Evolutionary conservation across 495 filamentous ascomycete genomes (phyloP).

Genomic region (Penicillium paxilli): DNA sequence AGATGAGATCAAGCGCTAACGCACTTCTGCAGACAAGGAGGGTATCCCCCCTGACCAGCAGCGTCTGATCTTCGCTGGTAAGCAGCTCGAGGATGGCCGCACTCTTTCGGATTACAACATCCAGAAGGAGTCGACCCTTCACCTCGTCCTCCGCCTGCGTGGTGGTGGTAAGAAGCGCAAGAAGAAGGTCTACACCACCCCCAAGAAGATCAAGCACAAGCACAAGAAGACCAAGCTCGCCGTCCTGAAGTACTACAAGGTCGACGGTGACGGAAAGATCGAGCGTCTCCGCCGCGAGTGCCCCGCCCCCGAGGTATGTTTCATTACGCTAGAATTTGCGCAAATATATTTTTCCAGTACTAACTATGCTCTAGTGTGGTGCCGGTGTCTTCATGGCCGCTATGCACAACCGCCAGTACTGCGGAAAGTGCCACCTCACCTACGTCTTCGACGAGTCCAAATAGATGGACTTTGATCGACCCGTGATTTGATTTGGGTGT

Average conservation of each 20-base stretch:
- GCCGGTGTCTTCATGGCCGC: constrained; percentile 99
- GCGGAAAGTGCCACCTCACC: constrained; percentile 97
- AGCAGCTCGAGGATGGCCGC: constrained; percentile 99
- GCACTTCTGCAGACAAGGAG: constrained; percentile 78
- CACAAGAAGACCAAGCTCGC: constrained; percentile 99
- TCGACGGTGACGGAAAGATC: constrained; percentile 98
- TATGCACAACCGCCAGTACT: constrained; percentile 99
- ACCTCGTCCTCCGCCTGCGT: constrained; percentile 97
- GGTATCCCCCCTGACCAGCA: constrained; percentile 99
- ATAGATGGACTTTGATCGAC: constrained; percentile 40
- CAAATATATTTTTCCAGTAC: constrained; percentile 22
- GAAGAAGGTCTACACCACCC: constrained; percentile 99
- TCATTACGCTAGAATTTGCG: not conserved
- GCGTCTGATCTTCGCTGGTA: constrained; percentile 99
- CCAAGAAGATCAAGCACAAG: constrained; percentile 99
- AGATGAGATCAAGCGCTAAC: constrained; percentile 13
- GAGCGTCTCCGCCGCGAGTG: constrained; percentile 98
- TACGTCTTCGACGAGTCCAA: constrained; percentile 96
- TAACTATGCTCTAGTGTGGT: constrained; percentile 69
- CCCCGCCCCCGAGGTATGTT: constrained; percentile 81
- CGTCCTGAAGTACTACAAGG: constrained; percentile 99
- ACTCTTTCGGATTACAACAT: constrained; percentile 99
- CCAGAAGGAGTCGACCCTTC: constrained; percentile 99
- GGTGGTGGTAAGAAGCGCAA: constrained; percentile 98
- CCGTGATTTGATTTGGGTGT: constrained; percentile 17